Evolutionary conservation across 2,329 filamentous ascomycete genomes (phyloP).

Genomic region (Metarhizium brunneum): DNA sequence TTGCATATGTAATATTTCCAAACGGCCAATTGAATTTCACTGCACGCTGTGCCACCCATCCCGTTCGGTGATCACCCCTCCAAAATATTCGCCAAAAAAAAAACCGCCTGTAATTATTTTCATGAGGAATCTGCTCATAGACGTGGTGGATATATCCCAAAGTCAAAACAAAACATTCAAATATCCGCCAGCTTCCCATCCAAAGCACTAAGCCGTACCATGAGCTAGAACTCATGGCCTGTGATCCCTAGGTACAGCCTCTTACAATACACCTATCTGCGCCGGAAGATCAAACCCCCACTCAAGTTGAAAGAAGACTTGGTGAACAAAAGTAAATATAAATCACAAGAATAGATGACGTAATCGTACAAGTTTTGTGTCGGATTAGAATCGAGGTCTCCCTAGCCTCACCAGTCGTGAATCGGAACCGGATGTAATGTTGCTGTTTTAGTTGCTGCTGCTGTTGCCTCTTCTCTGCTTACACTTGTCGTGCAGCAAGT

Average conservation of each 20-base stretch:
- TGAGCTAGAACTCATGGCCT: too few species aligned
- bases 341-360: neutral
- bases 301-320: neutral
- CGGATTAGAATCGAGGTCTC: neutral
- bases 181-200: too few species aligned
- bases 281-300: neutral
- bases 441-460: neutral
- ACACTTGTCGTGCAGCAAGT: constrained; percentile 81
- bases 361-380: neutral
- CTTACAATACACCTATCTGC: neutral
- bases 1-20: neutral
- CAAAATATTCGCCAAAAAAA: neutral
- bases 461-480: constrained; percentile 46
- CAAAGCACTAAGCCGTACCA: too few species aligned
- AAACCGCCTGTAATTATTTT: neutral
- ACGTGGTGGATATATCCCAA: neutral
- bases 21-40: neutral
- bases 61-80: too few species aligned
- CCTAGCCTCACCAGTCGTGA: neutral
- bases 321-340: neutral
- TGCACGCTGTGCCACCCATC: neutral
- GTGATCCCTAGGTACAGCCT: too few species aligned
- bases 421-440: neutral
- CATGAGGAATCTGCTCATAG: neutral
- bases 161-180: neutral